Conservation (phyloP, 306 rosid species). For the Fragaria iinumae region DNA sequence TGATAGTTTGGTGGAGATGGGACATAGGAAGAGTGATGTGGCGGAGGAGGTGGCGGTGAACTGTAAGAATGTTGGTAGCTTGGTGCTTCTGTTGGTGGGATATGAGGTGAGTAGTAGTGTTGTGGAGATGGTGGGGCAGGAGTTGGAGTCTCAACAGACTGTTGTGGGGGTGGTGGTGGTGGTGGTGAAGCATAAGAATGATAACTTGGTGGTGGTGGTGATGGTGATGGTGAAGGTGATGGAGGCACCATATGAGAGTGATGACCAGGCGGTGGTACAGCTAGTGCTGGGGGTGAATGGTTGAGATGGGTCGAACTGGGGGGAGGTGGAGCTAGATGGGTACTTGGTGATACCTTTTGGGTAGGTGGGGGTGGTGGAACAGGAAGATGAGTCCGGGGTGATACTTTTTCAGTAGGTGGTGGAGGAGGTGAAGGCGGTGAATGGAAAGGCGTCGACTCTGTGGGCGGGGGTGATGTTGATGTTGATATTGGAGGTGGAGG, state of each 20-base stretch:
- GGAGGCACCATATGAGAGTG: slow-evolving; percentile 5
- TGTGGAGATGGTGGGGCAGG: background rate
- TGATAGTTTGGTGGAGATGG: background rate
- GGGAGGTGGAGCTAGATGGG: slow-evolving; percentile 9
- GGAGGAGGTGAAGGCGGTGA: slow-evolving; percentile 15
- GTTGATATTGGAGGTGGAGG: slow-evolving; percentile 24
- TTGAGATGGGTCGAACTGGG: background rate
- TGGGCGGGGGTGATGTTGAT: background rate
- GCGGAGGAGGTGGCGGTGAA: background rate
- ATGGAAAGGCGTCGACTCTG: background rate
- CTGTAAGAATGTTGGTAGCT: background rate
- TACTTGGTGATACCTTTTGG: slow-evolving; percentile 14
- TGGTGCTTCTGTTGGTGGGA: background rate
- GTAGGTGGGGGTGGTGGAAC: slow-evolving; percentile 16
- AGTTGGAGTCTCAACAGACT: background rate
- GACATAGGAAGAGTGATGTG: background rate
- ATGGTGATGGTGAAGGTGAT: background rate
- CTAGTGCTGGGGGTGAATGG: background rate
- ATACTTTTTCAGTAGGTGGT: slow-evolving; percentile 17
- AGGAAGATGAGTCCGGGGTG: slow-evolving; percentile 19
- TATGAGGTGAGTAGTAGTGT: background rate
- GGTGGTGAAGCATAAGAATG: slow-evolving; percentile 6
- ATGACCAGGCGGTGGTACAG: background rate
- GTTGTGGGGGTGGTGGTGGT: background rate
- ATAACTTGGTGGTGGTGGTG: background rate